Percentiles rank a stretch among this genome's conserved stretches.
phyloP scores from a whole-genome alignment of 495 filamentous ascomycete species.

The Penicillium bialowiezense region DNA sequence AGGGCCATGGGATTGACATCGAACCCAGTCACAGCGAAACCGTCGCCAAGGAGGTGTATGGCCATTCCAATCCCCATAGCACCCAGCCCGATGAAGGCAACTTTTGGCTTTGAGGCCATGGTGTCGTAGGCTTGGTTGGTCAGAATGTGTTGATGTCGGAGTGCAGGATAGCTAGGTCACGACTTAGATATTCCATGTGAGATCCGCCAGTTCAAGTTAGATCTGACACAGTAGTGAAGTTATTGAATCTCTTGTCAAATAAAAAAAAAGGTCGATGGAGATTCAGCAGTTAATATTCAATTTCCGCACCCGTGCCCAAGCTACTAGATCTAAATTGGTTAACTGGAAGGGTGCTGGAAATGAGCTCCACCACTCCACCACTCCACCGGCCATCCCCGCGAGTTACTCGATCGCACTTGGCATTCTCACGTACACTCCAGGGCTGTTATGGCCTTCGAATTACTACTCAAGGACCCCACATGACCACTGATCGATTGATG shows the following conservation, averaged over 20 bases:
- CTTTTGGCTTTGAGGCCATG: conserved; percentile 3
- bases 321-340: neutral
- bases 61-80: conserved; percentile 13
- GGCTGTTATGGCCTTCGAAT: no score
- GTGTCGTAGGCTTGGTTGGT: neutral
- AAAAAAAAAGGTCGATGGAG: no score
- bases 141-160: neutral
- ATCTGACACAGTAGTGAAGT: neutral
- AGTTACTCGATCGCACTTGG: no score
- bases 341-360: neutral
- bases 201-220: no score
- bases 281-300: neutral
- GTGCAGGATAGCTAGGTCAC: no score
- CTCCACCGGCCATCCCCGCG: neutral
- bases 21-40: conserved; percentile 9
- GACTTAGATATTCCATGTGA: no score
- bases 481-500: no score
- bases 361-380: neutral
- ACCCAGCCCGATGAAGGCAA: conserved; percentile 10
- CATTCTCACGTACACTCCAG: no score
- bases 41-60: conserved; percentile 4
- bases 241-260: neutral
- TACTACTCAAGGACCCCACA: no score
- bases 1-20: conserved; percentile 10
- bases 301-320: no score